Evolutionary conservation across 192 early-diverging fungal species (phyloP).

Genomic region (Coemansia sp.): DNA sequence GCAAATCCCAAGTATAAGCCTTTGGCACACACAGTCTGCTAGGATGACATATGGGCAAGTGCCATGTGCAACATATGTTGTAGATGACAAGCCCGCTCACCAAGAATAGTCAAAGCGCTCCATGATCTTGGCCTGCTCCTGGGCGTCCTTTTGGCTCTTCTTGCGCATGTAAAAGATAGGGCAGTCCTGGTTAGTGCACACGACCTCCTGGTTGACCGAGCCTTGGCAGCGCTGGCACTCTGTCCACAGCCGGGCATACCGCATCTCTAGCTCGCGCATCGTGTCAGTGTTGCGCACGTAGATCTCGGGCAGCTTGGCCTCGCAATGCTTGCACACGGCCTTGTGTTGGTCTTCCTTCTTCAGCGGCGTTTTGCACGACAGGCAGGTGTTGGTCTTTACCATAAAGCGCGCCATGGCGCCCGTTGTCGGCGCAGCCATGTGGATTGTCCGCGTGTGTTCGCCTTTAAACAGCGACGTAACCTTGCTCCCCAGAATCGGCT

Average conservation of each 20-base stretch:
- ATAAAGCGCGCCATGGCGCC: conserved; percentile 95
- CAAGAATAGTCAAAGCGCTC: conserved; percentile 71
- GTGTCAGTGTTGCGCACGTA: conserved; percentile 69
- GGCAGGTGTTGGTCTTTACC: conserved; percentile 83
- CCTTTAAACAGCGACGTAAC: conserved; percentile 73
- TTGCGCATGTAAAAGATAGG: conserved; percentile 99
- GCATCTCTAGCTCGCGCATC: conserved; percentile 68
- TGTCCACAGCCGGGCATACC: conserved; percentile 89
- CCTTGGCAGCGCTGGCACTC: conserved; percentile 97
- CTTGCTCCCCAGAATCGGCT: conserved; percentile 91
- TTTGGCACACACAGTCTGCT: background rate
- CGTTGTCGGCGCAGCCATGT: conserved; percentile 77
- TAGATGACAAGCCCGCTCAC: conserved; percentile 18
- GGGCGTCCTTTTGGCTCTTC: conserved; percentile 89
- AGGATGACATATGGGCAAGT: conserved; percentile 1
- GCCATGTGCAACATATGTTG: background rate
- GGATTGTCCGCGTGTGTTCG: conserved; percentile 73
- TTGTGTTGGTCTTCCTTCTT: conserved; percentile 56
- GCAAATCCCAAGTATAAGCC: background rate
- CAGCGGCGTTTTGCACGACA: conserved; percentile 87
- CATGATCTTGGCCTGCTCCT: conserved; percentile 64
- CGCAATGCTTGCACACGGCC: conserved; percentile 81
- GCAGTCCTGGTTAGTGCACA: conserved; percentile 93
- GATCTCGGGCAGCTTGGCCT: conserved; percentile 63
- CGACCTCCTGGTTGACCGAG: conserved; percentile 87